Base-by-base conservation (phyloP, 2,329 filamentous ascomycete genomes). In the Alternaria solani region DNA sequence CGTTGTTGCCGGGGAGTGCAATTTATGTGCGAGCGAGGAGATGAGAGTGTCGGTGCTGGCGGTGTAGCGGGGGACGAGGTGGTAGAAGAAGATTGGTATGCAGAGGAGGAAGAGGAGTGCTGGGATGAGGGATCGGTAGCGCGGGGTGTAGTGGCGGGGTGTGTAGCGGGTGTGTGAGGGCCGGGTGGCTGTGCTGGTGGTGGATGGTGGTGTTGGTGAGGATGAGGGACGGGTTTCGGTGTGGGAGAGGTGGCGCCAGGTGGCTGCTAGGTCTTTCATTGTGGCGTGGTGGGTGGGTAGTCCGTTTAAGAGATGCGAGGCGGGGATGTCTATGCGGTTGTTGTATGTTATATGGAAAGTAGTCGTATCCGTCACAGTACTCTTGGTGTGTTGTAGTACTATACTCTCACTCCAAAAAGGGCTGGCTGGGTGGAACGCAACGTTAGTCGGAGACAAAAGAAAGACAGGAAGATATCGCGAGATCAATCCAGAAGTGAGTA, bases 41-140 rank as follows among this genome's bases (percentile, higher is more conserved):
- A 48, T n/a, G 12, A 57, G 18, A 3, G 12, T n/a, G 30, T 53
- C 47, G 16, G 48, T 43, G 5, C 42, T 28, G 12, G 18, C 12
- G 5, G 53, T 57, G n/a, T 51, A 55, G 14, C 26, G 42, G 2
- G 58, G 61, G 2, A 61, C 26, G 23, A 63, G 48, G 9, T 60
- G 57, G 39, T 63, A 63, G 52, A 63, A 47, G 38, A 63, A 53
- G 28, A 63, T 25, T n/a, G 58, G 57, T 36, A 60, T 43, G 18
- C 60, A 60, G 8, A 52, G 28, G 30, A 49, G 34, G 38, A 60
- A 12, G 32, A 63, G 57, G 5, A 60, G 16, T 2, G 23, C 39
- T 0, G 57, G 44, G 23, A 59, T 26, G 28, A 60, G 20, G 11
- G 48, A n/a, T 6, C 52, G 57, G 43, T 44, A 47, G 32, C 52